Evolutionary conservation across 202 grass and related monocot species (phyloP).

Genomic region (Setaria viridis): DNA sequence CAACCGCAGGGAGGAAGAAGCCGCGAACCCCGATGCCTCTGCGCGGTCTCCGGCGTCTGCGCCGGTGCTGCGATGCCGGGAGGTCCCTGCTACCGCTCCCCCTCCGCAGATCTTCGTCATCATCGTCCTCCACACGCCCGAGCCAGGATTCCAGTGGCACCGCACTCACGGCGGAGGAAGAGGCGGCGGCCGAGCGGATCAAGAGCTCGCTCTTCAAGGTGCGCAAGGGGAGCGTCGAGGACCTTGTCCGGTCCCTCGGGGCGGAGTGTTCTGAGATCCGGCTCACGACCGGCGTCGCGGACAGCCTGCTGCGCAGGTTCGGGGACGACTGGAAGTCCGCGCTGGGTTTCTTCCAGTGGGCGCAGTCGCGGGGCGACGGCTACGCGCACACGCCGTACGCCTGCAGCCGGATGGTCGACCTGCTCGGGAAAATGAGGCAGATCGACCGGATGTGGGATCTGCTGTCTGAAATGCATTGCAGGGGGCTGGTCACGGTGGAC

Average conservation of each 20-base stretch:
- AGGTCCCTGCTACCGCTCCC: constrained; percentile 26
- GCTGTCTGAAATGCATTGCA: constrained; percentile 62
- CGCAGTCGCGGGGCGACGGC: constrained; percentile 52
- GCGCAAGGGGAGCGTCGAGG: constrained; percentile 58
- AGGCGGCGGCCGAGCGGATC: constrained; percentile 46
- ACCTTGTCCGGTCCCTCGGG: constrained; percentile 58
- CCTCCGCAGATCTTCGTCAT: constrained; percentile 16
- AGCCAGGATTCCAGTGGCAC: constrained; percentile 13
- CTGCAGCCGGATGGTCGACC: constrained; percentile 78
- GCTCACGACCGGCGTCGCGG: constrained; percentile 59
- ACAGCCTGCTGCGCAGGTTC: constrained; percentile 68
- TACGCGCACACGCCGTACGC: constrained; percentile 68
- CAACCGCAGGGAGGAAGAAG: not conserved
- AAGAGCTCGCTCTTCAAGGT: constrained; percentile 58
- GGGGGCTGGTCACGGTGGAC: constrained; percentile 62
- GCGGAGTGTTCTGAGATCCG: constrained; percentile 49
- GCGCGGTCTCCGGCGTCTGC: not conserved
- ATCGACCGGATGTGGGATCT: constrained; percentile 81
- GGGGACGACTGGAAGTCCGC: constrained; percentile 90
- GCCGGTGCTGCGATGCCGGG: not conserved
- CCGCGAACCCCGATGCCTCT: constrained; percentile 18
- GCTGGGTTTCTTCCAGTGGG: constrained; percentile 84
- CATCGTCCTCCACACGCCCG: not conserved
- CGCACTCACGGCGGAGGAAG: constrained; percentile 48
- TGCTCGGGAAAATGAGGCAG: constrained; percentile 87